Base-by-base conservation (phyloP, 1,284 basidiomycete genomes). In the Hypsizygus ulmarius region DNA sequence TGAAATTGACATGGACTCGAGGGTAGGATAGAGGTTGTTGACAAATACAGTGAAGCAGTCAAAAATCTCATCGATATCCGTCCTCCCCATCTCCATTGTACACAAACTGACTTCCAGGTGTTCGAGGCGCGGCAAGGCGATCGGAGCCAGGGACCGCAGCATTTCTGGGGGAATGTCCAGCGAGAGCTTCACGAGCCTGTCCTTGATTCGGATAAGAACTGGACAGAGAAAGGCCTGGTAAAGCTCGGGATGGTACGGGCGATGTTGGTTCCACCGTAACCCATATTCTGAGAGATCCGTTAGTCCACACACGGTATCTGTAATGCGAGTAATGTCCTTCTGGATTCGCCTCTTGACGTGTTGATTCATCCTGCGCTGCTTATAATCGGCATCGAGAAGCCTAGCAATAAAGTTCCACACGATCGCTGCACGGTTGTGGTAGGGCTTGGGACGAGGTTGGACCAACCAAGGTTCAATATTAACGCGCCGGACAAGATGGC, bases 401-500 rank as follows among this genome's bases (percentile, higher is more conserved):
- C 53, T 52, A 39, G 59, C 56, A 14, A 64, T 43, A 5, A 52
- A 52, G 49, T 56, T 61, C 54, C 61, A 63, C 5, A 61, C 16
- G 35, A 57, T 60, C 45, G 62, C 59, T 11, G 60, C 61, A 21
- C 53, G 58, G 43, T 58, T 65, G 19, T 58, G 53, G 34, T 53
- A 59, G 3, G 61, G 56, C 46, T 63, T 64, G 19, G 60, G 59
- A 21, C 60, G 58, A 5, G 62, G 63, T 30, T 64, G 59, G 6
- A 72, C 63, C n/a, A 64, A 53, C 71, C 70, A 73, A 14, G 71
- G 71, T 37, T 59, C 53, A 27, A 73, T 59, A 14, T 51, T 57
- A 41, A 74, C 56, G 21, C 60, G 56, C 37, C 61, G 65, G 12
- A 72, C 70, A 30, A 63, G 53, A 1, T 45, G 36, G 7, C 60